phyloP scores from a whole-genome alignment of 192 early-diverging fungal genomes.

The Coemansia sp. region DNA sequence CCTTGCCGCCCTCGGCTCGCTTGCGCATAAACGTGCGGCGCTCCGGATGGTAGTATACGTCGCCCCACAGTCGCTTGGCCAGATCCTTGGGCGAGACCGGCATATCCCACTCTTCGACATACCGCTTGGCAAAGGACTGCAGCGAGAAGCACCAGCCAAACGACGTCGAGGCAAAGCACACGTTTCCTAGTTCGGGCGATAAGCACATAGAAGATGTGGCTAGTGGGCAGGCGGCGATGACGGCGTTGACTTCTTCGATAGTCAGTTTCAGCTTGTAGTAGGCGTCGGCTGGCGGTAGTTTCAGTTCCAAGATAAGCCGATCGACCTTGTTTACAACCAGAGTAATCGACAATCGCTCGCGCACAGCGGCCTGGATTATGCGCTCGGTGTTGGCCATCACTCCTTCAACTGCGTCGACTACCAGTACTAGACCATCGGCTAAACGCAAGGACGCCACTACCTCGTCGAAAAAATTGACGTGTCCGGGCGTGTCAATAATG shows the following conservation, averaged over 20 bases:
- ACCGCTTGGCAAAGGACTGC: slow-evolving; percentile 87
- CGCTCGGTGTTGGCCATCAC: slow-evolving; percentile 95
- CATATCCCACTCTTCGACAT: slow-evolving; percentile 75
- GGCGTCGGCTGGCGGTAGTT: slow-evolving; percentile 93
- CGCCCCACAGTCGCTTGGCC: slow-evolving; percentile 94
- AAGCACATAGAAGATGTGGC: slow-evolving; percentile 54
- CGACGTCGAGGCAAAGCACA: slow-evolving; percentile 87
- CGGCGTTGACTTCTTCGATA: slow-evolving; percentile 91
- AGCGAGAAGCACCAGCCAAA: slow-evolving; percentile 95
- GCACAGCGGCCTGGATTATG: slow-evolving; percentile 76
- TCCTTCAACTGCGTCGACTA: slow-evolving; percentile 96
- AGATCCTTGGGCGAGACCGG: slow-evolving; percentile 64
- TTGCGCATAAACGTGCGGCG: slow-evolving; percentile 80
- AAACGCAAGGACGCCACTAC: slow-evolving; percentile 82
- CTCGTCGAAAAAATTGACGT: slow-evolving; percentile 95
- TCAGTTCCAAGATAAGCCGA: slow-evolving; percentile 94
- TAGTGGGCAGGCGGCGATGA: slow-evolving; percentile 56
- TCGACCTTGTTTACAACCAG: slow-evolving; percentile 98
- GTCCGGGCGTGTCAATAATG: slow-evolving; percentile 92
- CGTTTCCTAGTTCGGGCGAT: slow-evolving; percentile 94
- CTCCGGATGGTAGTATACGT: slow-evolving; percentile 85
- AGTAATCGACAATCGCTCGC: slow-evolving; percentile 74
- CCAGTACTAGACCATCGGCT: slow-evolving; percentile 85
- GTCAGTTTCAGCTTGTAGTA: slow-evolving; percentile 96
- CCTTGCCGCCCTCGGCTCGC: slow-evolving; percentile 52